phyloP scores from a whole-genome alignment of 495 filamentous ascomycete species.

The Talaromyces wortmannii region DNA sequence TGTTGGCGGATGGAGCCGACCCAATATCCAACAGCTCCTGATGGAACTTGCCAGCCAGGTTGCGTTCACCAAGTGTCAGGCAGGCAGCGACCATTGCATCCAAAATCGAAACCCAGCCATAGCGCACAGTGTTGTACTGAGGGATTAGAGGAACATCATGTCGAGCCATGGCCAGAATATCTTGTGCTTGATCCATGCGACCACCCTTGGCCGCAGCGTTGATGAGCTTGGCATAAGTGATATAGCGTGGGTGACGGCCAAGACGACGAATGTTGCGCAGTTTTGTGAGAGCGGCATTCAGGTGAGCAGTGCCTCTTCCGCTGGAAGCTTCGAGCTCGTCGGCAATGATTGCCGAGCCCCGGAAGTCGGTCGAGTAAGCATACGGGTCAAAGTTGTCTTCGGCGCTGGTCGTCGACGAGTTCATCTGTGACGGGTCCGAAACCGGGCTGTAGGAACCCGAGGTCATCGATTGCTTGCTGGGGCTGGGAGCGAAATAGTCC shows the following conservation, averaged over 20 bases:
- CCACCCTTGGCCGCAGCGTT: conserved; percentile 77
- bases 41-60: conserved; percentile 76
- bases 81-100: conserved; percentile 95
- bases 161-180: conserved; percentile 81
- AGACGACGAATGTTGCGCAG: conserved; percentile 89
- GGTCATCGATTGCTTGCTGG: conserved; percentile 17
- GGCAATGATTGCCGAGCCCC: conserved; percentile 81
- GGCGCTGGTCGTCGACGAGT: conserved; percentile 33
- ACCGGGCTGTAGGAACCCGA: conserved; percentile 32
- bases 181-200: conserved; percentile 71
- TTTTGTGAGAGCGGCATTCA: conserved; percentile 73
- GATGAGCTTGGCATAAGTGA: conserved; percentile 93
- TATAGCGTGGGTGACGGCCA: conserved; percentile 87
- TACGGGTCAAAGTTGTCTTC: conserved; percentile 89
- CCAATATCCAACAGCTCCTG: conserved; percentile 84
- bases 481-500: conserved; percentile 37
- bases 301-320: conserved; percentile 57
- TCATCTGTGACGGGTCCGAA: conserved; percentile 28
- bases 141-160: conserved; percentile 76
- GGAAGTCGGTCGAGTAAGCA: conserved; percentile 80
- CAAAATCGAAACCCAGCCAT: conserved; percentile 90
- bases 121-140: conserved; percentile 76
- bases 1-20: conserved; percentile 88
- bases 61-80: conserved; percentile 73
- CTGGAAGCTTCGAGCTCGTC: conserved; percentile 74